These are phyloP conservation scores for Hondaea fermentalgiana DNA, from an alignment of 108 stramenopile species.

Conservation along the genomic window DNA sequence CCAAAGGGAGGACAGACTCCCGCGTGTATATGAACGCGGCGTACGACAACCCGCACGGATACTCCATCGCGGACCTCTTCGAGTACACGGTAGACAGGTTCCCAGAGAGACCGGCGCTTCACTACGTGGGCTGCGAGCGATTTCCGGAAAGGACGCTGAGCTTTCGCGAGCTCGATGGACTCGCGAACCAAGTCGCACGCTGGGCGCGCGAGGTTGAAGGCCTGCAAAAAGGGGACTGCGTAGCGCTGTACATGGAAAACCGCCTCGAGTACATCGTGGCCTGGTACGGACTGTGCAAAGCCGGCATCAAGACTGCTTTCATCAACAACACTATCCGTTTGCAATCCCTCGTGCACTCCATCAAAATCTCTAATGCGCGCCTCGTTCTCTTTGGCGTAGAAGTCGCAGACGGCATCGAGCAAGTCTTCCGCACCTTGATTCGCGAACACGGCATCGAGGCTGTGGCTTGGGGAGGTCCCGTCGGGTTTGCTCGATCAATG, in stretches of 20 bases:
- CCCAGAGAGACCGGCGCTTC: not conserved
- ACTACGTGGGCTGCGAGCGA: not conserved
- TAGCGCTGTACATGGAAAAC: conserved; percentile 34
- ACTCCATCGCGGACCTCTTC: not conserved
- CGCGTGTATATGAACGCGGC: not conserved
- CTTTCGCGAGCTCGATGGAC: not conserved
- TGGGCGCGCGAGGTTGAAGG: not conserved
- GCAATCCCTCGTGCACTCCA: conserved; percentile 17
- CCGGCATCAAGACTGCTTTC: conserved; percentile 24
- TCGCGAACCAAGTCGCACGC: not conserved
- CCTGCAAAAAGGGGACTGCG: conserved; percentile 9
- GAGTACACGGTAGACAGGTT: not conserved
- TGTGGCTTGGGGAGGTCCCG: not conserved
- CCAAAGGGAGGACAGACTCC: not conserved
- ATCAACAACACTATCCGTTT: conserved; percentile 26
- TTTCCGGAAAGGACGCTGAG: not conserved
- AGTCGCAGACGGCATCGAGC: not conserved
- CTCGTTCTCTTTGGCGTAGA: conserved; percentile 26
- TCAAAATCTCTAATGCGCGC: conserved; percentile 2
- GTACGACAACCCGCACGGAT: not conserved
- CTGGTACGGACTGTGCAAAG: conserved; percentile 32
- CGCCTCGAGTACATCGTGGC: conserved; percentile 16
- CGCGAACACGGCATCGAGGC: not conserved
- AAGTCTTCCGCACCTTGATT: not conserved
- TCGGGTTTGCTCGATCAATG: not conserved